Conservation (phyloP, 306 rosid species). For the Pterocarpus santalinus region DNA sequence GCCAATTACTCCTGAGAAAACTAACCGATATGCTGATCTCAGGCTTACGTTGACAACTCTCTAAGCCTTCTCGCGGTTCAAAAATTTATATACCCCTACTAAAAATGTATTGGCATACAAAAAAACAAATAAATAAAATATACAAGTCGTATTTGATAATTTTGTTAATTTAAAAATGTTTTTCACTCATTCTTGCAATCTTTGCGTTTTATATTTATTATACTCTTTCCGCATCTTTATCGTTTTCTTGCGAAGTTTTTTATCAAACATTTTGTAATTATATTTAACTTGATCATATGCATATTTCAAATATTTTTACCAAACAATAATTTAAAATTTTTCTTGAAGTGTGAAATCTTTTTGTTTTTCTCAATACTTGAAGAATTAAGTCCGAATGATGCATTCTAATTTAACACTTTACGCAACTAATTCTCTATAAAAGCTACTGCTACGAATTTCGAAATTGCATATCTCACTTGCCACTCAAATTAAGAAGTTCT, state of each 20-base stretch:
- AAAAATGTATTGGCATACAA: not conserved
- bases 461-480: not conserved
- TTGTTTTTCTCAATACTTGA: not conserved
- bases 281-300: not conserved
- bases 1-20: not conserved
- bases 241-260: not conserved
- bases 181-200: not conserved
- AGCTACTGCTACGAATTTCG: not conserved
- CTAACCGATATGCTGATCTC: not conserved
- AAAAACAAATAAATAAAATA: no score
- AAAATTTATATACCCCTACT: no score
- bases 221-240: no score
- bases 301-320: not conserved
- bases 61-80: not conserved
- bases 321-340: no score
- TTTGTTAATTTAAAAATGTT: no score
- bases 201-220: not conserved
- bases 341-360: no score
- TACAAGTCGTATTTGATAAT: not conserved
- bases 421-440: not conserved
- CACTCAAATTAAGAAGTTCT: not conserved
- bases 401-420: not conserved
- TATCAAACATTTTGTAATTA: not conserved
- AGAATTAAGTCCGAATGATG: not conserved
- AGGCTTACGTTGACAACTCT: not conserved